Conservation (phyloP, 2,329 filamentous ascomycete species). For the Plectosphaerella cucumerina region DNA sequence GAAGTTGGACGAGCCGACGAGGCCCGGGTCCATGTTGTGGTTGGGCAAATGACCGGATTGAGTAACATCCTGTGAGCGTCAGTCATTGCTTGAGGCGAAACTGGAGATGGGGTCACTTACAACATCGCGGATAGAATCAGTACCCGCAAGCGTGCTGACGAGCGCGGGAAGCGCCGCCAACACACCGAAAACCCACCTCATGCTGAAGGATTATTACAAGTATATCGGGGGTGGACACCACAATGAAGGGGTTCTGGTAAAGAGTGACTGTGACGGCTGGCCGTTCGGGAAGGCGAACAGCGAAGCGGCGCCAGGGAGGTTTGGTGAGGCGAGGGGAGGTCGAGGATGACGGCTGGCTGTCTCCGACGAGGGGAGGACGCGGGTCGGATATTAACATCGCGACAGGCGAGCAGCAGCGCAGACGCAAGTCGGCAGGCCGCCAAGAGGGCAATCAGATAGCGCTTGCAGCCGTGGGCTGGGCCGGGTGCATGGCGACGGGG, state of each 20-base stretch:
- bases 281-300: background rate
- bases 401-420: background rate
- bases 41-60: conserved; percentile 33
- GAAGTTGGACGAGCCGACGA: conserved; percentile 26
- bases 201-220: background rate
- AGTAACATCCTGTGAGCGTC: conserved; percentile 20
- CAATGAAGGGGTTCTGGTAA: background rate
- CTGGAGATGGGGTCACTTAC: conserved; percentile 2
- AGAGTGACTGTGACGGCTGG: background rate
- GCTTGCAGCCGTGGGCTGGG: background rate
- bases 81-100: no score
- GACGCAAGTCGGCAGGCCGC: background rate
- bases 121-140: conserved; percentile 12
- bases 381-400: background rate
- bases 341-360: background rate
- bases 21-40: conserved; percentile 37
- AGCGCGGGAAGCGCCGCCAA: conserved; percentile 12
- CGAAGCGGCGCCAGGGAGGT: background rate
- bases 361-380: background rate
- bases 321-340: background rate
- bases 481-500: background rate
- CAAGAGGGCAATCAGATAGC: conserved; percentile 1
- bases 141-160: conserved; percentile 10
- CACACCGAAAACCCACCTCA: conserved; percentile 9
- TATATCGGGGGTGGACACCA: background rate